phyloP scores from a whole-genome alignment of 2,329 filamentous ascomycete species.

The Epichloe glyceriae region DNA sequence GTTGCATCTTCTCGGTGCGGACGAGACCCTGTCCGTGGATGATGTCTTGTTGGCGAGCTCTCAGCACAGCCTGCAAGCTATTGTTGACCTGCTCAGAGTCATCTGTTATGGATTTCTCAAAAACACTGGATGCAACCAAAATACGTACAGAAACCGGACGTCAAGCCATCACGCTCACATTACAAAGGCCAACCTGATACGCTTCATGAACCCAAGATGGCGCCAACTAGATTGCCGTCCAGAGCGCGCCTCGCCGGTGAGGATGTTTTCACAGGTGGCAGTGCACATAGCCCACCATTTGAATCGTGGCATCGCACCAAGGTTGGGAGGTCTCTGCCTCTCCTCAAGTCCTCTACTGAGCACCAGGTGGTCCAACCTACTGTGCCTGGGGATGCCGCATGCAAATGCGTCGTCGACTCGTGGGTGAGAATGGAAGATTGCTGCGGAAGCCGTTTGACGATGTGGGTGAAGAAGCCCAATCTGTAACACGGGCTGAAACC shows the following conservation, averaged over 20 bases:
- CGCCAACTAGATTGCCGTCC: not conserved
- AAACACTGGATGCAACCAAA: slow-evolving; percentile 56
- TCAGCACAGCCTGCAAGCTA: slow-evolving; percentile 32
- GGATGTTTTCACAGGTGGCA: not conserved
- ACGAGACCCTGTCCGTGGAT: slow-evolving; percentile 23
- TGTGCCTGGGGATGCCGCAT: not conserved
- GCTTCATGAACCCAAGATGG: not conserved
- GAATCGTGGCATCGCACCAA: slow-evolving; percentile 25
- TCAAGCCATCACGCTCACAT: not conserved
- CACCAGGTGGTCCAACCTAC: not conserved
- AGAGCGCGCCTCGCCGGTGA: not conserved
- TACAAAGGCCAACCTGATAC: not conserved
- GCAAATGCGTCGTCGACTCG: slow-evolving; percentile 13
- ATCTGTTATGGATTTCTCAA: slow-evolving; percentile 64
- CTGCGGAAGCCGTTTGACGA: slow-evolving; percentile 33
- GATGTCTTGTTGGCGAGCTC: slow-evolving; percentile 31
- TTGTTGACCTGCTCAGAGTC: slow-evolving; percentile 49
- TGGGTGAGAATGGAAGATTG: slow-evolving; percentile 29
- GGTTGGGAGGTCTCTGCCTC: slow-evolving; percentile 11
- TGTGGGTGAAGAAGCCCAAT: not conserved
- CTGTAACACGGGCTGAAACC: too few species aligned
- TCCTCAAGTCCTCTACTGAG: not conserved
- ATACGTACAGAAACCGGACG: slow-evolving; percentile 9
- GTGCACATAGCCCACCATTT: not conserved
- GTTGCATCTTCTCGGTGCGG: slow-evolving; percentile 30